A percentile compares a stretch with the other conserved stretches of the same genome.
Evolutionary conservation across 225 moss, liverwort and hornwort genomes (phyloP).

Genomic region (Marchantia paleacea): DNA sequence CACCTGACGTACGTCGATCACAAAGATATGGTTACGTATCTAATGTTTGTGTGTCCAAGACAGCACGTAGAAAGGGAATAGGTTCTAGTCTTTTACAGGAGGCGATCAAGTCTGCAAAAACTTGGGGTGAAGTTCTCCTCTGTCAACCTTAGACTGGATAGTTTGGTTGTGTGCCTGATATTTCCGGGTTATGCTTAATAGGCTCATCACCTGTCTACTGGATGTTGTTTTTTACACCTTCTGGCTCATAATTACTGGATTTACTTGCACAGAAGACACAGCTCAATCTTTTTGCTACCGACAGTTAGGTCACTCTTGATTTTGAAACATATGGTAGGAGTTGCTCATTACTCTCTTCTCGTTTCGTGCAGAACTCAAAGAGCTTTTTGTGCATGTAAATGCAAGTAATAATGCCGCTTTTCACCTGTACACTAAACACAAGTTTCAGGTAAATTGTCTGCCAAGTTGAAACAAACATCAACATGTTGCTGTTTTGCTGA

Average conservation of each 20-base stretch:
- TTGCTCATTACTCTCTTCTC: not conserved
- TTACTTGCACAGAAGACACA: not conserved
- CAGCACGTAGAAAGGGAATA: constrained; percentile 63
- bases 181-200: too few species aligned
- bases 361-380: constrained; percentile 54
- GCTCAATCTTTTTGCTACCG: not conserved
- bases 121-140: constrained; percentile 55
- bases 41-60: constrained; percentile 86
- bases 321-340: not conserved
- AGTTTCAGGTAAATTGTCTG: constrained; percentile 59
- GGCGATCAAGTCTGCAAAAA: constrained; percentile 58
- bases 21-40: constrained; percentile 83
- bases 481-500: not conserved
- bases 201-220: not conserved
- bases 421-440: constrained; percentile 65
- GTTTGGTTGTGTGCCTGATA: not conserved
- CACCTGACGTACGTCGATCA: constrained; percentile 43
- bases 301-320: not conserved
- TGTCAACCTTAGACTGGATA: not conserved
- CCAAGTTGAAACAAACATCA: not conserved
- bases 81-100: constrained; percentile 62
- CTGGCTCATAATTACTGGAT: not conserved
- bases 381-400: constrained; percentile 81
- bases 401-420: constrained; percentile 59
- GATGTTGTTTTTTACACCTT: not conserved